Evolutionary conservation across 148 eudicot species (phyloP), one percentile per base, ranked within the genome.

Genomic region (Silene conica): DNA sequence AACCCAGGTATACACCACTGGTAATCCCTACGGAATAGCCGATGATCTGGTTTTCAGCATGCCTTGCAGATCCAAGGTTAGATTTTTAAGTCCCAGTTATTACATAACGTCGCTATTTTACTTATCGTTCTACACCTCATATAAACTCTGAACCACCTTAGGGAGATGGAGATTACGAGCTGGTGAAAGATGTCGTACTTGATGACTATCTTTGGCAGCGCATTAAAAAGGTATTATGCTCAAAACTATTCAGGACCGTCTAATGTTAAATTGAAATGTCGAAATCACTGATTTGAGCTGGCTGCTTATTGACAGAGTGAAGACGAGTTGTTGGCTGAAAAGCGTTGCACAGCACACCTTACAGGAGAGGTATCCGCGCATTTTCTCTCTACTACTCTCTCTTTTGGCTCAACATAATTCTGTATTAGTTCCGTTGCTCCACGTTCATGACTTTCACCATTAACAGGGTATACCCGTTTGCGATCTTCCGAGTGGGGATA

Each of bases 101-200:
- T 26, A 22, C 28, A 14, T 59, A 48, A 6, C 45, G n/a, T 48
- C 8, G 1, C 28, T 54, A 7, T 0, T 69, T 16, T 12, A 54
- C 9, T 0, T 61, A 0, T 19, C 16, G 50, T 72, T 64, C 10
- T 28, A 5, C 46, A 19, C 43, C 31, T 63, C 43, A n/a, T 52
- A 13, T 0, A 12, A 56, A 50, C 11, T 62, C 60, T 31, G 6
- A 55, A 80, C 74, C 59, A 22, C 43, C 11, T 75, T 76, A 92
- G 99, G 99, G 97, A 41, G 97, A 92, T 73, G 99, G 99, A 71
- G 96, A 95, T 72, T 95, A 95, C 77, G 99, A 95, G 79, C 89
- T 95, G 63, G 99, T 90, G 21, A 84, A 90, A 75, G 97, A 92
- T 70, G 89, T 95, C 45, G 55, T 76, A 73, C 78, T 95, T 56